These are phyloP conservation scores for Celoporthe dispersa DNA, from an alignment of 2,329 filamentous ascomycete genomes.

Conservation along the genomic window DNA sequence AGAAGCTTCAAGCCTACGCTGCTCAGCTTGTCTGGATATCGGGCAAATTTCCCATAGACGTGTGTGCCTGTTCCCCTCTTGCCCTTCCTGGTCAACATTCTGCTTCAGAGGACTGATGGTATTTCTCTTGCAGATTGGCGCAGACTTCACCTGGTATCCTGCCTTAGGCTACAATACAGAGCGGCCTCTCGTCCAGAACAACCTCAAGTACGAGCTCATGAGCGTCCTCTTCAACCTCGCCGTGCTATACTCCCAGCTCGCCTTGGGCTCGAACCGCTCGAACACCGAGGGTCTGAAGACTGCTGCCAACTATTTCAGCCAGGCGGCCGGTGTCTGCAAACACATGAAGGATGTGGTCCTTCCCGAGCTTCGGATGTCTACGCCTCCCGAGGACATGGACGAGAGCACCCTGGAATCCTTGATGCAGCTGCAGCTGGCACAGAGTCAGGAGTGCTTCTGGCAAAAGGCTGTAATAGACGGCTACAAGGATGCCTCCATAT, in stretches of 20 bases:
- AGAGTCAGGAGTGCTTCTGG: conserved; percentile 98
- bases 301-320: conserved; percentile 88
- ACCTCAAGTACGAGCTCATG: conserved; percentile 81
- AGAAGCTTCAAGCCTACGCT: conserved; percentile 87
- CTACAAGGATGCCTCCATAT: conserved; percentile 89
- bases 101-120: neutral
- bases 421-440: conserved; percentile 82
- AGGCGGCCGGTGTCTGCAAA: conserved; percentile 80
- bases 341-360: conserved; percentile 79
- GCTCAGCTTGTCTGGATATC: conserved; percentile 92
- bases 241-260: conserved; percentile 91
- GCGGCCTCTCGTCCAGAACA: conserved; percentile 68
- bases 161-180: conserved; percentile 88
- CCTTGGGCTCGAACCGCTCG: conserved; percentile 75
- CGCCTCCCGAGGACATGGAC: conserved; percentile 96
- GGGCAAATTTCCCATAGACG: conserved; percentile 95
- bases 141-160: conserved; percentile 96
- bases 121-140: conserved; percentile 70
- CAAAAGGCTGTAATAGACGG: conserved; percentile 94
- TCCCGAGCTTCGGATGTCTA: conserved; percentile 78
- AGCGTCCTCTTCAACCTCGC: conserved; percentile 94
- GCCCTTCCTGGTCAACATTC: conserved; percentile 3
- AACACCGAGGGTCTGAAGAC: conserved; percentile 83
- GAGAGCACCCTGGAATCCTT: conserved; percentile 82
- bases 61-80: conserved; percentile 46